A percentile compares a stretch with the other conserved stretches of the same genome.
Evolutionary conservation across 2,329 filamentous ascomycete genomes (phyloP).

Genomic region (Peltaster fructicola): DNA sequence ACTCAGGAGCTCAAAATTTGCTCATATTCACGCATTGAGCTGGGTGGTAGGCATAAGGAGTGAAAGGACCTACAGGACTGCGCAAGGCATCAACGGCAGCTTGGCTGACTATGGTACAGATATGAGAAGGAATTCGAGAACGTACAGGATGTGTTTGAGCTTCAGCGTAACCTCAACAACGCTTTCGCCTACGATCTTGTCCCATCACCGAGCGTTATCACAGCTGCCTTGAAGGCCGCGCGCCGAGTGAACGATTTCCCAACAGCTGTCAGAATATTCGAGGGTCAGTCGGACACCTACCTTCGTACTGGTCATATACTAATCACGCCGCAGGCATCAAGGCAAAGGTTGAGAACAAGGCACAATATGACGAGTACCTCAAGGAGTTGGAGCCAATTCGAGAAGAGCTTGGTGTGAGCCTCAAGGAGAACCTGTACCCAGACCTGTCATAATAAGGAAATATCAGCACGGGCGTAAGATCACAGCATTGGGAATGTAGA

Average conservation of each 20-base stretch:
- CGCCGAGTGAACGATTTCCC: constrained; percentile 96
- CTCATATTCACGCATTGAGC: no score
- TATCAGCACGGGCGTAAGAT: constrained; percentile 1
- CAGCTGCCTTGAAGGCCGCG: constrained; percentile 81
- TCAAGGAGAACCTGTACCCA: constrained; percentile 89
- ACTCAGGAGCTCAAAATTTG: no score
- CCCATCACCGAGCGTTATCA: constrained; percentile 77
- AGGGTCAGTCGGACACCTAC: constrained; percentile 47
- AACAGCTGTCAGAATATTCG: constrained; percentile 94
- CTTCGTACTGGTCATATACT: neutral
- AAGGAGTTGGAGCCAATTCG: constrained; percentile 80
- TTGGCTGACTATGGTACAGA: constrained; percentile 39
- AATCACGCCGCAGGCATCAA: constrained; percentile 57
- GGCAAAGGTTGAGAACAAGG: constrained; percentile 97
- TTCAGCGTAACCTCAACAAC: constrained; percentile 96
- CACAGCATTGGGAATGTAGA: no score
- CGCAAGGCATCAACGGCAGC: no score
- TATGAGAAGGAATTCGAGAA: constrained; percentile 98
- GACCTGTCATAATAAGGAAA: constrained; percentile 16
- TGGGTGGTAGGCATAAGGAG: no score
- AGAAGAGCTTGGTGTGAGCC: constrained; percentile 77
- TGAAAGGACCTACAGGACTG: no score
- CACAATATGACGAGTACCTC: constrained; percentile 93
- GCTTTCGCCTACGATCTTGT: constrained; percentile 99
- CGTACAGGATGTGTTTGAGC: constrained; percentile 98